A percentile compares a stretch with the other conserved stretches of the same genome.
phyloP scores from a whole-genome alignment of 1,284 basidiomycete genomes.

The Leccinum colubrinum region DNA sequence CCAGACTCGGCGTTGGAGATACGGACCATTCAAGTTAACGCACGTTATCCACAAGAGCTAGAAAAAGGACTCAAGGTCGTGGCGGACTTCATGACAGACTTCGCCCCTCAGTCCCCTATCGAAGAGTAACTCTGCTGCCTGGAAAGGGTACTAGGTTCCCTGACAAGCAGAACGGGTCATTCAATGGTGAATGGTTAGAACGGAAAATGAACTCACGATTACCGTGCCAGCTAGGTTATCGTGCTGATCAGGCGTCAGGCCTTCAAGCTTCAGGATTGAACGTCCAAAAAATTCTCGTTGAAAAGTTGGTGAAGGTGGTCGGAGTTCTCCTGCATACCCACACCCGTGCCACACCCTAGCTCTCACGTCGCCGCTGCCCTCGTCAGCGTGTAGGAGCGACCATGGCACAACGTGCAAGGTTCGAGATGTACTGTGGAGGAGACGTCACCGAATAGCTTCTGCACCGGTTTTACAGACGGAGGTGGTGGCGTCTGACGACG shows the following conservation, averaged over 20 bases:
- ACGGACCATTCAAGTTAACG: background rate
- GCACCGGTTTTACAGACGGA: slow-evolving; percentile 53
- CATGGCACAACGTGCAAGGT: slow-evolving; percentile 8
- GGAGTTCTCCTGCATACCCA: too few species aligned
- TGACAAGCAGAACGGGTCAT: too few species aligned
- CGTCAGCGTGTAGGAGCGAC: too few species aligned
- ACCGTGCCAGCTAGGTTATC: background rate
- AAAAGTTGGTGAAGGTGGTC: too few species aligned
- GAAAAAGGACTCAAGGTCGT: background rate
- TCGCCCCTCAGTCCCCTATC: background rate
- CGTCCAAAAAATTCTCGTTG: too few species aligned
- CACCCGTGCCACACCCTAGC: too few species aligned
- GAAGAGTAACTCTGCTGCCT: background rate
- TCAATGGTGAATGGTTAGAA: too few species aligned
- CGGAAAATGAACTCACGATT: background rate
- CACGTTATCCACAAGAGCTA: background rate
- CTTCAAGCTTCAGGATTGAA: too few species aligned
- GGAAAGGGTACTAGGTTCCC: background rate
- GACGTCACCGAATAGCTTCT: slow-evolving; percentile 57
- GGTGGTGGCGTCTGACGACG: slow-evolving; percentile 51
- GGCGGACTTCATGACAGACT: background rate
- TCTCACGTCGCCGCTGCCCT: too few species aligned
- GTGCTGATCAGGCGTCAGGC: background rate
- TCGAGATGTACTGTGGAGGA: slow-evolving; percentile 66
- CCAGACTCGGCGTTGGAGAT: too few species aligned